Base-by-base conservation (phyloP, 257 asterid species). In the Fraxinus anomala region DNA sequence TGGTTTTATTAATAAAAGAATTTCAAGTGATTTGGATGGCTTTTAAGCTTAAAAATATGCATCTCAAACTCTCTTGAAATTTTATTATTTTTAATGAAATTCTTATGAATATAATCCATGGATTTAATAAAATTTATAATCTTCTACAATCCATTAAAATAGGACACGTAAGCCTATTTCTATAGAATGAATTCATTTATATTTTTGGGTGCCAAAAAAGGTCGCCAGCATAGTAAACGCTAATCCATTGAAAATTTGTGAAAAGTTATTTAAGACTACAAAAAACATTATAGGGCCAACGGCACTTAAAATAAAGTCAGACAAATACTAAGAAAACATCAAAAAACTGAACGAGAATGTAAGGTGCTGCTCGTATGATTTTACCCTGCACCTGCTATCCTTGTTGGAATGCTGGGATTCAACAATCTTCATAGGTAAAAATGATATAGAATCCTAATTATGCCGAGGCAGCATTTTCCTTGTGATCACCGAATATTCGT, bases 401-500 rank as follows among this genome's bases (percentile, higher is more conserved):
- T 47, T 47, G 56, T 47, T 47, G 56, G 56, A 42, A 54, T 54
- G 26, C 65, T 54, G 65, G 1, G 65, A 54, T 54, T 54, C 65
- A n/a, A n/a, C 26, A 19, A 54, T 54, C 65, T 17, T 54, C 26
- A 16, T 17, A n/a, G 65, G 24, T 6, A 54, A 14, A 47, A 47
- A 47, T 28, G 56, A 47, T 16, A 47, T 47, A 0, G 16, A 47
- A 47, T 4, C 65, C 21, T 19, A 54, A 54, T 54, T 19, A 54
- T n/a, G 65, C 65, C 12, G 12, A 19, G 26, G 26, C 26, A n/a
- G 81, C 84, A 0, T 84, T 59, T 14, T 88, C 90, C 78, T 88
- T 86, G 82, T 91, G 98, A 76, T 94, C 98, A 5, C 96, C 97
- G 3, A 94, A 94, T 80, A 94, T 89, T 1, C 98, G 85, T 74